These are phyloP conservation scores for Russula compacta DNA, from an alignment of 768 basidiomycete species.

Conservation along the genomic window DNA sequence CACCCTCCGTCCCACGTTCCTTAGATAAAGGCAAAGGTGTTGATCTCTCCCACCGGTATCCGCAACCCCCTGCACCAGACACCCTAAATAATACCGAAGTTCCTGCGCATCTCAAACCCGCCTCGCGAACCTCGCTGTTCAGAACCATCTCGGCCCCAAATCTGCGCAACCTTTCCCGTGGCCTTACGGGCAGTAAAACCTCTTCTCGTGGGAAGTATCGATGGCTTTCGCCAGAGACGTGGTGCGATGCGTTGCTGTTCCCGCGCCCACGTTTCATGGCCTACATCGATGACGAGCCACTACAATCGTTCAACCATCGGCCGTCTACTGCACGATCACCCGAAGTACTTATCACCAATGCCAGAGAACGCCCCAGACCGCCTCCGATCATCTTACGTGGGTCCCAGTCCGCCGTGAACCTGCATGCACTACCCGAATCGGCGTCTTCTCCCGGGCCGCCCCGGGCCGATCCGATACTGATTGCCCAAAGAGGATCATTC, in stretches of 20 bases:
- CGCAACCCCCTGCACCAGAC: constrained; percentile 7
- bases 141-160: constrained; percentile 61
- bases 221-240: constrained; percentile 68
- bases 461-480: constrained; percentile 11
- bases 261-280: constrained; percentile 62
- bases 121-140: constrained; percentile 33
- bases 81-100: constrained; percentile 32
- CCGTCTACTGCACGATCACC: background rate
- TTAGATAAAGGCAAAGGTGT: constrained; percentile 21
- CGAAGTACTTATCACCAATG: background rate
- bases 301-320: constrained; percentile 12
- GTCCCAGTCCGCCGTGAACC: constrained; percentile 3
- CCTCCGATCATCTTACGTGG: background rate
- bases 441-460: constrained; percentile 14
- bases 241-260: constrained; percentile 74
- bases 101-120: constrained; percentile 27
- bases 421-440: background rate
- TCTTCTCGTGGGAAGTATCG: constrained; percentile 41
- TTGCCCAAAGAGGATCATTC: background rate
- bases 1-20: constrained; percentile 20
- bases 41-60: constrained; percentile 21
- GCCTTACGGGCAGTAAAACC: constrained; percentile 17
- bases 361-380: background rate
- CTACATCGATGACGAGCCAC: constrained; percentile 30
- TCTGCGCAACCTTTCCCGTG: constrained; percentile 30